phyloP scores from a whole-genome alignment of 495 filamentous ascomycete species.

The Podospora bellae-mahoneyi region DNA sequence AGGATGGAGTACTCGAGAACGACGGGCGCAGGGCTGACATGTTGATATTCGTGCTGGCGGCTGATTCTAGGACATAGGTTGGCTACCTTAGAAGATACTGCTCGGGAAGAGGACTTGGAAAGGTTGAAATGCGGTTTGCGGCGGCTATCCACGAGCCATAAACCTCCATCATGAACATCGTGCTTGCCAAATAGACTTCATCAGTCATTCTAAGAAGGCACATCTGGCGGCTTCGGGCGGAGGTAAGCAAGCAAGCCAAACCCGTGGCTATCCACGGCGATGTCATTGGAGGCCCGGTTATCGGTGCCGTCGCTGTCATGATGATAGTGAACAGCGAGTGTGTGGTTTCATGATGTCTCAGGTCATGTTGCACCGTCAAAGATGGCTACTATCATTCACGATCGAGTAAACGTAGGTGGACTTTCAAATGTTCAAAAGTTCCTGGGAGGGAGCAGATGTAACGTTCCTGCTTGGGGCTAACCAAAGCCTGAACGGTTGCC shows the following conservation, averaged over 20 bases:
- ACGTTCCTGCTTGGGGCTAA: constrained; percentile 27
- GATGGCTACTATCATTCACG: not conserved
- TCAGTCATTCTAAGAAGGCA: not conserved
- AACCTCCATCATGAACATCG: not conserved
- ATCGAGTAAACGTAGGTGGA: constrained; percentile 1
- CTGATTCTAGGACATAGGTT: no score
- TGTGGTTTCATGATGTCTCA: constrained; percentile 19
- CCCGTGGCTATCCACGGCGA: not conserved
- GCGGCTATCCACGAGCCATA: no score
- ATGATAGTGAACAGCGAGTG: not conserved
- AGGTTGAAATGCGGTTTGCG: no score
- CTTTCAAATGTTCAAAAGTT: constrained; percentile 3
- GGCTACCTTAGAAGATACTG: no score
- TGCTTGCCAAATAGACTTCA: not conserved
- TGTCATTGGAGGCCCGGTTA: not conserved
- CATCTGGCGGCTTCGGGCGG: not conserved
- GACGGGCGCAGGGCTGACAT: no score
- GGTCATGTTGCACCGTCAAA: constrained; percentile 7
- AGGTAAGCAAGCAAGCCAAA: not conserved
- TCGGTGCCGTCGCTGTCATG: not conserved
- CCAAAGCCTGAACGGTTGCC: constrained; percentile 11
- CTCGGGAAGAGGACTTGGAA: no score
- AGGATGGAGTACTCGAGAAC: not conserved
- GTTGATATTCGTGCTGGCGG: no score
- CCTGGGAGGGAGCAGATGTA: constrained; percentile 20